These are phyloP conservation scores for Breynia disticha DNA, from an alignment of 441 rosid species.

Conservation along the genomic window DNA sequence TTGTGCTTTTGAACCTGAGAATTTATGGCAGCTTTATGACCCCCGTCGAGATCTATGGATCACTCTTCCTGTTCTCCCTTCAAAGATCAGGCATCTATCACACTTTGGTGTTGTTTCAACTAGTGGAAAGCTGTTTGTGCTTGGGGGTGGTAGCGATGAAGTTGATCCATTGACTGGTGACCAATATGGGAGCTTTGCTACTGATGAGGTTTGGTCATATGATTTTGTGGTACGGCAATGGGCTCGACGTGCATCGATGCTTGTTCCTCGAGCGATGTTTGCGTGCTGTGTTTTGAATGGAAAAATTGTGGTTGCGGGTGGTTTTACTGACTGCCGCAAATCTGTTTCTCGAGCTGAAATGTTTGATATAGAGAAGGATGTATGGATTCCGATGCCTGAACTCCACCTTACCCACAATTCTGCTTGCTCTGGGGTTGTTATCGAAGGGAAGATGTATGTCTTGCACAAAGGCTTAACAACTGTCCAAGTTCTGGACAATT, in stretches of 20 bases:
- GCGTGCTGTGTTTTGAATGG: slow-evolving; percentile 80
- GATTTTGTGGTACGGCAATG: slow-evolving; percentile 60
- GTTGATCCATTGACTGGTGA: slow-evolving; percentile 90
- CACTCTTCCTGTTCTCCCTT: slow-evolving; percentile 81
- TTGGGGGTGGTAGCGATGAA: slow-evolving; percentile 93
- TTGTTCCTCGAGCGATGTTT: slow-evolving; percentile 93
- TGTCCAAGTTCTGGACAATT: slow-evolving; percentile 67
- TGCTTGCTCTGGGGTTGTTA: slow-evolving; percentile 73
- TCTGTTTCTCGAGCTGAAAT: slow-evolving; percentile 86
- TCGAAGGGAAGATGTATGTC: slow-evolving; percentile 65
- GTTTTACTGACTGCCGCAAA: slow-evolving; percentile 81
- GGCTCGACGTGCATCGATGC: slow-evolving; percentile 62
- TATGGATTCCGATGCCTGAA: slow-evolving; percentile 73
- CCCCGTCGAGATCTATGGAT: slow-evolving; percentile 74
- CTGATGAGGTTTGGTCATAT: slow-evolving; percentile 87
- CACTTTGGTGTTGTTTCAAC: slow-evolving; percentile 72
- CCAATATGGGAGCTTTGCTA: slow-evolving; percentile 85
- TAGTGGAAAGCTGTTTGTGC: slow-evolving; percentile 61
- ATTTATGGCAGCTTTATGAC: slow-evolving; percentile 87
- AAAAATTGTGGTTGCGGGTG: slow-evolving; percentile 83
- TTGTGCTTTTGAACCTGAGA: slow-evolving; percentile 86
- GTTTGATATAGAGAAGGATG: slow-evolving; percentile 67
- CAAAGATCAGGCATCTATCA: slow-evolving; percentile 71
- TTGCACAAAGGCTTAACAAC: slow-evolving; percentile 80
- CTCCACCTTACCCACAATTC: slow-evolving; percentile 79